Conservation (phyloP, 495 filamentous ascomycete genomes). For the Talaromyces liani region DNA sequence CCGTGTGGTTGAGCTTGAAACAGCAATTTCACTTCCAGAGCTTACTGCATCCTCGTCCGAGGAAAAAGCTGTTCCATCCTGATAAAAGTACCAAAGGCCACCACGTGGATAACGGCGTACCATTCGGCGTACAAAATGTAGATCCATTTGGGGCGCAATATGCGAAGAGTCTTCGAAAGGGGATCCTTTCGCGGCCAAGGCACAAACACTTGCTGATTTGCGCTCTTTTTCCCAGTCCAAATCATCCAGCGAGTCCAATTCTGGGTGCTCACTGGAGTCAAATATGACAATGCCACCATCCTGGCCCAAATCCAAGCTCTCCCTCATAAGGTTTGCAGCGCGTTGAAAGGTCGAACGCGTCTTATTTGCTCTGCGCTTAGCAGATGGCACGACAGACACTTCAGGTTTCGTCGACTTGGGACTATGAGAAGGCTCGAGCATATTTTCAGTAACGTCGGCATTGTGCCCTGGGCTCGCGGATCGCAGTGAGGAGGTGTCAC, state of each 20-base stretch:
- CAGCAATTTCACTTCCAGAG: neutral
- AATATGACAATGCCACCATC: conserved; percentile 50
- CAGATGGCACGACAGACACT: neutral
- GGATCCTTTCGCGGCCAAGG: neutral
- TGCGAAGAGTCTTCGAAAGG: neutral
- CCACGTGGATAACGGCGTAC: conserved; percentile 56
- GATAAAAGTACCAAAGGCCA: conserved; percentile 58
- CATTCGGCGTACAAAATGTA: conserved; percentile 39
- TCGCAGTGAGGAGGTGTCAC: neutral
- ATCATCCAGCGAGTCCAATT: conserved; percentile 9
- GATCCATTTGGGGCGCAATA: conserved; percentile 30
- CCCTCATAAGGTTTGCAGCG: conserved; percentile 49
- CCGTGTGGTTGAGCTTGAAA: conserved; percentile 14
- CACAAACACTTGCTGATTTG: neutral
- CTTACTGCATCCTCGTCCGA: conserved; percentile 29
- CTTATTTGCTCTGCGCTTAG: conserved; percentile 30
- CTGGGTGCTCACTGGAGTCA: conserved; percentile 25
- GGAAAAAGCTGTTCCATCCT: conserved; percentile 32
- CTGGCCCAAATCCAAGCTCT: conserved; percentile 43
- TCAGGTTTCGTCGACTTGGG: neutral
- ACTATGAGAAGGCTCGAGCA: neutral
- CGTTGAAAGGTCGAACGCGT: conserved; percentile 39
- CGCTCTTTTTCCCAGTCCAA: neutral
- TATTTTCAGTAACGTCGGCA: neutral
- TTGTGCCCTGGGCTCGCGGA: neutral